These are phyloP conservation scores for Corchorus olitorius DNA, from an alignment of 345 rosid species.

Conservation along the genomic window DNA sequence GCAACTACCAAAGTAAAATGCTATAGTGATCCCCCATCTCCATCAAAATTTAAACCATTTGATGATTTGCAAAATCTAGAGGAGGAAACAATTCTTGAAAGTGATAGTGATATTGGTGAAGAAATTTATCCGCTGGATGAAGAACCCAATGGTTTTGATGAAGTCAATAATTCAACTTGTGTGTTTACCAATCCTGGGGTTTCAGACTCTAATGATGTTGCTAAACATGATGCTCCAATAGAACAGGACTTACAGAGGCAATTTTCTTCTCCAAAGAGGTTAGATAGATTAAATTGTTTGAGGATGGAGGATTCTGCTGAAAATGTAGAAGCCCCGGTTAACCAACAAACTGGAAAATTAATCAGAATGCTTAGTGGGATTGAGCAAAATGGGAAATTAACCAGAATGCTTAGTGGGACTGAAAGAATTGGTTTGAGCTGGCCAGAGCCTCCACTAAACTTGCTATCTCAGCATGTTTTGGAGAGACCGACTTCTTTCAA, in stretches of 20 bases:
- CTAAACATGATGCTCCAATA: conserved; percentile 31
- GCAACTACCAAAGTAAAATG: conserved; percentile 51
- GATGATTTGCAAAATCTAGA: conserved; percentile 64
- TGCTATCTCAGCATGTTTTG: conserved; percentile 59
- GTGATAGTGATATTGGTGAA: conserved; percentile 75
- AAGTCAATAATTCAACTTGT: conserved; percentile 31
- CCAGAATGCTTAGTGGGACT: conserved; percentile 24
- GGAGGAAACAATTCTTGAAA: conserved; percentile 75
- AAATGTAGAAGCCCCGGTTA: conserved; percentile 32
- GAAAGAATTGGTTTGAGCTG: conserved; percentile 55
- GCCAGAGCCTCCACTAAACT: conserved; percentile 85
- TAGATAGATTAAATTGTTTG: conserved; percentile 66
- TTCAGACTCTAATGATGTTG: conserved; percentile 23
- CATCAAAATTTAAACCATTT: conserved; percentile 70
- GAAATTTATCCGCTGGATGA: conserved; percentile 80
- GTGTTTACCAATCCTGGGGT: conserved; percentile 22
- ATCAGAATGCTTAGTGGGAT: conserved; percentile 55
- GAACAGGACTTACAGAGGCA: conserved; percentile 55
- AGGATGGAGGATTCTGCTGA: conserved; percentile 42
- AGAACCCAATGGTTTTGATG: conserved; percentile 37
- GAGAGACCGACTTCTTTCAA: conserved; percentile 66
- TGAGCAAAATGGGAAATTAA: conserved; percentile 57
- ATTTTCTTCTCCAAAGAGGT: conserved; percentile 58
- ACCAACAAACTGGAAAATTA: conserved; percentile 30
- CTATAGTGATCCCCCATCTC: conserved; percentile 95